Evolutionary conservation across 345 rosid genomes (phyloP).

Genomic region (Hibiscus tridactylites): DNA sequence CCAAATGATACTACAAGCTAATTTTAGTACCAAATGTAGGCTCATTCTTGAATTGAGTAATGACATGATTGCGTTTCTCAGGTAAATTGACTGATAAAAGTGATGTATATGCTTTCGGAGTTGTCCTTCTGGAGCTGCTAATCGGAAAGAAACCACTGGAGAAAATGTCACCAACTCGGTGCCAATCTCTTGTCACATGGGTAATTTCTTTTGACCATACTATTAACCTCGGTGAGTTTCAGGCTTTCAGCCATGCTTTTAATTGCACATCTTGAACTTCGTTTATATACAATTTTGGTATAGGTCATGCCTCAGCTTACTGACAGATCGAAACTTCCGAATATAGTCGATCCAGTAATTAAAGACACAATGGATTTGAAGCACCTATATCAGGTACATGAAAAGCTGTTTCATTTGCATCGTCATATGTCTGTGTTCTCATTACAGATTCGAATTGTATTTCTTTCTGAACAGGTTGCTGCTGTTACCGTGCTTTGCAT

Average conservation of each 20-base stretch:
- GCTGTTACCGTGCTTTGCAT: constrained; percentile 91
- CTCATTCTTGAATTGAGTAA: no score
- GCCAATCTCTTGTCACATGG: constrained; percentile 76
- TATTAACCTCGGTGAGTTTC: neutral
- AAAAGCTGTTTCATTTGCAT: neutral
- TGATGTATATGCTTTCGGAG: constrained; percentile 90
- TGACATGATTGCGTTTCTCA: constrained; percentile 13
- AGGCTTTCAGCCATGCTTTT: neutral
- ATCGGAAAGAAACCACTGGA: constrained; percentile 63
- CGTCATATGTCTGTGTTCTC: neutral
- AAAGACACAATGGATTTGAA: constrained; percentile 78
- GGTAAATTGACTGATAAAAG: constrained; percentile 88
- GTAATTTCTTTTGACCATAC: constrained; percentile 28
- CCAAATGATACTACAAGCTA: no score
- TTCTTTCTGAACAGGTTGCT: constrained; percentile 45
- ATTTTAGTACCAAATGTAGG: neutral
- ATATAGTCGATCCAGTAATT: constrained; percentile 69
- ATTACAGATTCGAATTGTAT: neutral
- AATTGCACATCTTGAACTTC: neutral
- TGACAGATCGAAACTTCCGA: constrained; percentile 84
- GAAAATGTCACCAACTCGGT: constrained; percentile 40
- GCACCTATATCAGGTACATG: constrained; percentile 83
- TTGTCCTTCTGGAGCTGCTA: constrained; percentile 83
- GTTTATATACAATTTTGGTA: constrained; percentile 8
- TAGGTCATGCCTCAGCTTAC: constrained; percentile 93